Base-by-base conservation (phyloP, 176 grass and related monocot genomes). In the Poa annua region DNA sequence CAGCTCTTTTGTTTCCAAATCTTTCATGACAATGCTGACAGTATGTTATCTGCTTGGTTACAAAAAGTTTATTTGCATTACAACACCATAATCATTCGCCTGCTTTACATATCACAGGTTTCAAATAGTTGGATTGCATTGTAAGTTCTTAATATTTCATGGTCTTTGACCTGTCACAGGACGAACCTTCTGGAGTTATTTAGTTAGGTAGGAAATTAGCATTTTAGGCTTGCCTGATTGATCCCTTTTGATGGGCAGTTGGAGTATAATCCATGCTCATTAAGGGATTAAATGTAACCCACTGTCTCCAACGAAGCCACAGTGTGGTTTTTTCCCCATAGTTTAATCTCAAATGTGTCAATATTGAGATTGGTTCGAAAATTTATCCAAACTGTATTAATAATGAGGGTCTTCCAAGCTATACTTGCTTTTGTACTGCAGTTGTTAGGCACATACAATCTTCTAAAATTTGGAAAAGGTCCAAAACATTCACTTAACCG, bases 231-330 rank as follows among this genome's bases (percentile, higher is more conserved):
- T 73, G 44, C 45, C 25, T 22, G 67, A 45, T 71, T 13, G 67
- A 24, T 45, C 39, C 67, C 67, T 71, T 45, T n/a, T 71, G 67
- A 13, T 71, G 67, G 67, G 67, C 39, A 24, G 39, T 74, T 50
- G 71, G 50, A 50, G 42, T 32, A 51, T 15, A 49, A 74, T 74
- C 22, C 24, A 47, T 73, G 24, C 70, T 50, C 44, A 50, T 73
- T 49, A 73, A 73, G 44, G 44, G 22, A 73, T 50, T 73, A 44
- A 44, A 73, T 74, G 24, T 74, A 51, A 68, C 39, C 71, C 49
- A 38, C 16, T 20, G 72, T 16, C 71, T 75, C 73, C 50, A 75
- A 54, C 35, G 17, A 74, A 20, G 49, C 16, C 72, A 16, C 25
- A 20, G 25, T 62, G 17, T 14, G 56, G 25, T 10, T 70, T 10